phyloP scores from a whole-genome alignment of 768 basidiomycete genomes.

The Xerocomus brunneocitrinus region DNA sequence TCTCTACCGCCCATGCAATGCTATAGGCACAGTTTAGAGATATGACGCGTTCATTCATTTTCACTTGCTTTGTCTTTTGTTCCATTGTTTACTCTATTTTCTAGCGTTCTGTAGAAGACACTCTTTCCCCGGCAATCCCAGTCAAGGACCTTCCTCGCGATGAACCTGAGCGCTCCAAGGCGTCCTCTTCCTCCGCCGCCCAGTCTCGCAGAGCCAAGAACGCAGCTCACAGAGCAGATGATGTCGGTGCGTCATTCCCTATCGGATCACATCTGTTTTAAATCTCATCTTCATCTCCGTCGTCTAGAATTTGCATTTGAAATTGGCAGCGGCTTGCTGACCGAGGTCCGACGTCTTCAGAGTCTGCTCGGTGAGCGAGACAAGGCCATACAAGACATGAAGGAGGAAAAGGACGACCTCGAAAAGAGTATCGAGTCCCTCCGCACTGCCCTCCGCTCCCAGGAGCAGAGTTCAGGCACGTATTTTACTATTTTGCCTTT shows the following conservation, averaged over 20 bases:
- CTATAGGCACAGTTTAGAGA: no score
- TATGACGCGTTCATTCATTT: slow-evolving; percentile 1
- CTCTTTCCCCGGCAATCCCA: slow-evolving; percentile 42
- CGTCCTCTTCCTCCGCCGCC: slow-evolving; percentile 69
- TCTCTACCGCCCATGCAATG: no score
- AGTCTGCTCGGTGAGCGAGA: slow-evolving; percentile 88
- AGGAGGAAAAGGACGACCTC: slow-evolving; percentile 88
- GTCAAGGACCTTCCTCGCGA: slow-evolving; percentile 52
- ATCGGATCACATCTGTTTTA: slow-evolving; percentile 6
- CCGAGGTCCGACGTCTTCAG: slow-evolving; percentile 89
- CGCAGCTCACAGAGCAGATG: slow-evolving; percentile 83
- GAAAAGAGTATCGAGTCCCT: slow-evolving; percentile 75
- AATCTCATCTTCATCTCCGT: slow-evolving; percentile 10
- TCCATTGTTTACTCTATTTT: slow-evolving; percentile 5
- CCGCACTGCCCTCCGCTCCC: slow-evolving; percentile 65
- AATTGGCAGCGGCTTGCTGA: slow-evolving; percentile 88
- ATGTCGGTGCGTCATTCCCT: slow-evolving; percentile 61
- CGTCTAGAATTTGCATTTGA: slow-evolving; percentile 92
- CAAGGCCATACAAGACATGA: slow-evolving; percentile 86
- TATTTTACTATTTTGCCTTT: background rate
- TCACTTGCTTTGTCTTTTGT: background rate
- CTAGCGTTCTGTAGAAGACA: slow-evolving; percentile 45
- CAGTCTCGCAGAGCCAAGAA: slow-evolving; percentile 89
- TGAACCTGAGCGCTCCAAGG: slow-evolving; percentile 57
- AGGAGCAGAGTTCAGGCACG: slow-evolving; percentile 78